Conservation (phyloP, 148 eudicot genomes). For the Rhododendron henanense region DNA sequence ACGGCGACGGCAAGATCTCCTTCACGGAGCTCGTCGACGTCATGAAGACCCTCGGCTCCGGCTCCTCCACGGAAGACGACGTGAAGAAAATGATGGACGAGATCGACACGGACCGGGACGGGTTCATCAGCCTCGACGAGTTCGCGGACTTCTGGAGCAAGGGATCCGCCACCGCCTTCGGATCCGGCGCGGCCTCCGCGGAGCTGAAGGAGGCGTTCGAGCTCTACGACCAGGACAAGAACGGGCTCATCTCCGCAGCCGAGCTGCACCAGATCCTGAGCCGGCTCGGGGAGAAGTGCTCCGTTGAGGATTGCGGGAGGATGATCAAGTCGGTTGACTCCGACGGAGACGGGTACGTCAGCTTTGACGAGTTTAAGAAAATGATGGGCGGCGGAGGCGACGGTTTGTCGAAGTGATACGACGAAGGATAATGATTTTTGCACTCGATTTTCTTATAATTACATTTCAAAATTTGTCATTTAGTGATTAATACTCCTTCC, state of each 20-base stretch:
- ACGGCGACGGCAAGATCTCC: constrained; percentile 79
- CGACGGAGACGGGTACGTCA: constrained; percentile 71
- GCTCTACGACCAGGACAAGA: constrained; percentile 61
- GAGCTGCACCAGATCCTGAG: constrained; percentile 68
- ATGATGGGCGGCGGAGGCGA: constrained; percentile 43
- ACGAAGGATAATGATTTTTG: neutral
- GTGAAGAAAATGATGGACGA: constrained; percentile 58
- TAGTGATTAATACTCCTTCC: too few species aligned
- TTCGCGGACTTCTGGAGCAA: constrained; percentile 43
- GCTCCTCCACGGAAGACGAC: constrained; percentile 40
- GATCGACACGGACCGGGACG: constrained; percentile 70
- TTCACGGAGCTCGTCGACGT: constrained; percentile 49
- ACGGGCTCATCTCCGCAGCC: constrained; percentile 60
- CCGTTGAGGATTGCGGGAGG: constrained; percentile 49
- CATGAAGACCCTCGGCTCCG: constrained; percentile 58
- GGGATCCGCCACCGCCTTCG: constrained; percentile 18
- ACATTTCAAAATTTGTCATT: neutral
- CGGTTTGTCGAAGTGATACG: neutral
- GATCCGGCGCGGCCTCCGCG: constrained; percentile 20
- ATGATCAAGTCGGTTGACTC: constrained; percentile 74
- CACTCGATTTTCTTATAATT: neutral
- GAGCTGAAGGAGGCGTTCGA: constrained; percentile 71
- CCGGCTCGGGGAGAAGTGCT: constrained; percentile 61
- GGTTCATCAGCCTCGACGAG: constrained; percentile 48
- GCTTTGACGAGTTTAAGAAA: constrained; percentile 69